Evolutionary conservation across 257 asterid species (phyloP).

Genomic region (Plantago elongata): DNA sequence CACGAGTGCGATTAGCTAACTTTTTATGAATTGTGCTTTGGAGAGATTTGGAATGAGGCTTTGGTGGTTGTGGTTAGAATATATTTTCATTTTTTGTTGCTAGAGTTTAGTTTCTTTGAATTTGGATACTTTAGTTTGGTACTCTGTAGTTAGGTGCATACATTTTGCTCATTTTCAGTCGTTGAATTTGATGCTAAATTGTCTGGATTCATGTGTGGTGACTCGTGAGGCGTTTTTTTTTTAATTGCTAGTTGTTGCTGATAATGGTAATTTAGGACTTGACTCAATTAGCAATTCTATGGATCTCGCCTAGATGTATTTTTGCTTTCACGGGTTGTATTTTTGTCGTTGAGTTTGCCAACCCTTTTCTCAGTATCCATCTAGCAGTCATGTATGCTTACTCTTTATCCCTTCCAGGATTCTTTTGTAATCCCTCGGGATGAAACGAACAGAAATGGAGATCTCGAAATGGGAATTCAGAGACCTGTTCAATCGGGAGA

Average conservation of each 20-base stretch:
- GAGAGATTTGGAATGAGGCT: too few relatives aligned
- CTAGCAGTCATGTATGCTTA: neutral
- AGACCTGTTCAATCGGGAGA: conserved; percentile 61
- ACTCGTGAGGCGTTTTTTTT: conserved; percentile 2
- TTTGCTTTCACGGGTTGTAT: too few relatives aligned
- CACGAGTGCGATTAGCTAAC: too few relatives aligned
- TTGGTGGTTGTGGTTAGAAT: neutral
- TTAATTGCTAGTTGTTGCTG: conserved; percentile 6
- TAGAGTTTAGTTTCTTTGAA: neutral
- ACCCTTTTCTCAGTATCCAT: too few relatives aligned
- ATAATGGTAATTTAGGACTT: conserved; percentile 8
- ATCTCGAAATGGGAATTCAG: conserved; percentile 82
- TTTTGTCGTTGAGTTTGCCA: too few relatives aligned
- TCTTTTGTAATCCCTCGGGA: conserved; percentile 59
- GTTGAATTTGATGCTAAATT: neutral
- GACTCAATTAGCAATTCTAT: neutral
- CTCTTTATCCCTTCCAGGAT: conserved; percentile 41
- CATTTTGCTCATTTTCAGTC: neutral
- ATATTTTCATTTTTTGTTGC: neutral
- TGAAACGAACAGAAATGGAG: conserved; percentile 55
- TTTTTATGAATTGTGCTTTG: too few relatives aligned
- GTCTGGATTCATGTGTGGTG: neutral
- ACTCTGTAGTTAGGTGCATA: conserved; percentile 3
- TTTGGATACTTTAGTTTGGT: neutral
- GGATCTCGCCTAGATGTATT: too few relatives aligned